These are phyloP conservation scores for Litsea cubeba DNA, from an alignment of 164 flowering plant species.

Conservation along the genomic window DNA sequence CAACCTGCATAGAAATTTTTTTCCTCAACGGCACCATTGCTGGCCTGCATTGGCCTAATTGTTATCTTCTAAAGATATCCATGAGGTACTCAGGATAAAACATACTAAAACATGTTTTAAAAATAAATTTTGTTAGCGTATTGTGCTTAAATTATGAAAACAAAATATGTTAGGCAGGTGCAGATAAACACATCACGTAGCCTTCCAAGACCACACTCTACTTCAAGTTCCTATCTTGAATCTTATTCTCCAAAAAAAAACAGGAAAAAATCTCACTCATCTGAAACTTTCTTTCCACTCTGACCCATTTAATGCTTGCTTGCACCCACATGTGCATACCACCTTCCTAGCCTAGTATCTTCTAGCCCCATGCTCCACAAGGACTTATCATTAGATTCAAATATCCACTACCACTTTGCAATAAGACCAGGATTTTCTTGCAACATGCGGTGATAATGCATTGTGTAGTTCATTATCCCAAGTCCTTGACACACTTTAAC, in stretches of 20 bases:
- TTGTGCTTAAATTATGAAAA: too few species aligned
- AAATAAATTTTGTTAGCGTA: too few species aligned
- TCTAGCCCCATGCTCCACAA: not conserved
- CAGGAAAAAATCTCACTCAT: too few species aligned
- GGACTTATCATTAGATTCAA: not conserved
- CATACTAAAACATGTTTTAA: too few species aligned
- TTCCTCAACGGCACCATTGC: too few species aligned
- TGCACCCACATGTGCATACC: not conserved
- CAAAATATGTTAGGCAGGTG: too few species aligned
- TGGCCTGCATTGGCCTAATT: too few species aligned
- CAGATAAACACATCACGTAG: not conserved
- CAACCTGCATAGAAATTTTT: too few species aligned
- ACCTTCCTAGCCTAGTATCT: not conserved
- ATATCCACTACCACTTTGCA: not conserved
- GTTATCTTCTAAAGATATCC: too few species aligned
- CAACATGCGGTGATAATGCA: too few species aligned
- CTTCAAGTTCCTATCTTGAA: not conserved
- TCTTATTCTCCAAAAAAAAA: not conserved
- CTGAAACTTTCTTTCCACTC: not conserved
- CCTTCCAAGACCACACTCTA: not conserved
- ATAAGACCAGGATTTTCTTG: not conserved
- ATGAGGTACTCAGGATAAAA: too few species aligned
- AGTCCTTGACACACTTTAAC: not conserved
- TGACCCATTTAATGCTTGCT: not conserved
- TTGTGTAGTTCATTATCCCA: not conserved